These are phyloP conservation scores for Exophiala dermatitidis DNA, from an alignment of 2,329 filamentous ascomycete species.

Conservation along the genomic window DNA sequence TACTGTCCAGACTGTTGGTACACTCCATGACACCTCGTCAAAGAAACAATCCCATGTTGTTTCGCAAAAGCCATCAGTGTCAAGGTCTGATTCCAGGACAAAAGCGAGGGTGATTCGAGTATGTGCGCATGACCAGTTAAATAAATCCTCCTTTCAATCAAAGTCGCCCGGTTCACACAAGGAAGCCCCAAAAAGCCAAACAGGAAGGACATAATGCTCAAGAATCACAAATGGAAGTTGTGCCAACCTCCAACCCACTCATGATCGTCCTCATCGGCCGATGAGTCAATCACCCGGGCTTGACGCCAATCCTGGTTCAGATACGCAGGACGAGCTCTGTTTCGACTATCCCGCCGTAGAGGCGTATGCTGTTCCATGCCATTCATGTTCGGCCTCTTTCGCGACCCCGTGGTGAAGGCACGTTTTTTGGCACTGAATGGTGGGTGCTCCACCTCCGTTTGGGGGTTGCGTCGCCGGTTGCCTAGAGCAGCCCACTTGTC, in stretches of 20 bases:
- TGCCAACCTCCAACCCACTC: conserved; percentile 96
- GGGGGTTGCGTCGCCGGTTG: conserved; percentile 67
- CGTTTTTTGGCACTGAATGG: conserved; percentile 43
- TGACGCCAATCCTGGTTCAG: conserved; percentile 44
- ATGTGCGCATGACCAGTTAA: conserved; percentile 12
- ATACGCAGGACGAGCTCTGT: conserved; percentile 34
- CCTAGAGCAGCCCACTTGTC: conserved; percentile 91
- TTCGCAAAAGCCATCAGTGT: conserved; percentile 28
- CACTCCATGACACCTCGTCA: conserved; percentile 28
- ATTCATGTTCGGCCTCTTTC: conserved; percentile 38
- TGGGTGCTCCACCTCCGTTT: conserved; percentile 47
- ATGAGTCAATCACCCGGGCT: conserved; percentile 31
- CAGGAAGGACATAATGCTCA: conserved; percentile 19
- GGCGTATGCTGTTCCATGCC: conserved; percentile 34
- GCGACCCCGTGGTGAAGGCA: conserved; percentile 37
- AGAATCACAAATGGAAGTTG: conserved; percentile 56
- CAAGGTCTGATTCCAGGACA: conserved; percentile 27
- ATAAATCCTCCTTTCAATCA: conserved; percentile 18
- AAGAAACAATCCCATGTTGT: conserved; percentile 17
- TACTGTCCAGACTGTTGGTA: conserved; percentile 23
- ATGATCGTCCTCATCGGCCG: conserved; percentile 56
- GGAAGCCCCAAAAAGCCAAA: conserved; percentile 21
- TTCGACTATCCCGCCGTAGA: conserved; percentile 33
- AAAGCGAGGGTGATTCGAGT: conserved; percentile 23
- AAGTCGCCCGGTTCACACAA: conserved; percentile 15